These are phyloP conservation scores for Penicillium argentinense DNA, from an alignment of 495 filamentous ascomycete genomes.

Conservation along the genomic window DNA sequence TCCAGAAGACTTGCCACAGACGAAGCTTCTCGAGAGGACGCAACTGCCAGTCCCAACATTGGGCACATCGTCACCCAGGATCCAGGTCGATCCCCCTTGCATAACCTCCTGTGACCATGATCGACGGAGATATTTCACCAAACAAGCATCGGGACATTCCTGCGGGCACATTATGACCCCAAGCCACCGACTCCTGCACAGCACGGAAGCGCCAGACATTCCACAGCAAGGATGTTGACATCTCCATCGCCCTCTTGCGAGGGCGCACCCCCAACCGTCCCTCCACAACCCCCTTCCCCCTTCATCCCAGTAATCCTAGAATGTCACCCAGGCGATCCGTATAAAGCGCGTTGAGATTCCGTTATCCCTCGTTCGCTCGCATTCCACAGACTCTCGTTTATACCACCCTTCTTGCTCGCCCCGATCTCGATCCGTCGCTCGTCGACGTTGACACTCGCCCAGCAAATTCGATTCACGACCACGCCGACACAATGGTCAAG, in stretches of 20 bases:
- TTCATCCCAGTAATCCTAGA: constrained; percentile 23
- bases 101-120: constrained; percentile 18
- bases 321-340: constrained; percentile 19
- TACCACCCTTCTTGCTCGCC: constrained; percentile 3
- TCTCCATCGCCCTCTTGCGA: constrained; percentile 3
- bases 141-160: constrained; percentile 27
- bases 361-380: constrained; percentile 12
- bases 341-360: constrained; percentile 8
- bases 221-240: constrained; percentile 15
- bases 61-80: neutral
- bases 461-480: neutral
- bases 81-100: constrained; percentile 19
- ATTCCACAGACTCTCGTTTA: constrained; percentile 22
- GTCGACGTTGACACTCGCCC: constrained; percentile 24
- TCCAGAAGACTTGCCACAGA: too few relatives aligned
- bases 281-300: constrained; percentile 11
- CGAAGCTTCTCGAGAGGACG: too few relatives aligned
- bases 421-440: constrained; percentile 14
- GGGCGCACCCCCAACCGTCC: neutral
- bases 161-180: neutral
- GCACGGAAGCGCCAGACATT: constrained; percentile 11
- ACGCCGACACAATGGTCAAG: constrained; percentile 25
- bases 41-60: too few relatives aligned
- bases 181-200: constrained; percentile 4
- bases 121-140: constrained; percentile 15